Percentiles rank a stretch among this genome's conserved stretches.
phyloP scores from a whole-genome alignment of 768 basidiomycete genomes.

The Hypholoma fasciculare region DNA sequence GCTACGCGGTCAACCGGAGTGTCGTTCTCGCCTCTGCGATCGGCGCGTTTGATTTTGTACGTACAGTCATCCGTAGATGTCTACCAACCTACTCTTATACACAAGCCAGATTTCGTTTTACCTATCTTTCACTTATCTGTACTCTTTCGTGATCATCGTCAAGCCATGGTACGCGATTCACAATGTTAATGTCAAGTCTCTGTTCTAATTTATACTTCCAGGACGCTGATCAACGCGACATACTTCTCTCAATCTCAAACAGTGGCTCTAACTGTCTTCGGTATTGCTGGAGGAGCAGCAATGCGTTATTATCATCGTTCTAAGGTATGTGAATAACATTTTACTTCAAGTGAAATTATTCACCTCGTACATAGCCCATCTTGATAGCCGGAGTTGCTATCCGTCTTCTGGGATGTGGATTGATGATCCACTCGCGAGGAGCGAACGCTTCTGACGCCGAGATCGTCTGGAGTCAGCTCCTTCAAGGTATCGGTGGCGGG shows the following conservation, averaged over 20 bases:
- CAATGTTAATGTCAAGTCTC: background rate
- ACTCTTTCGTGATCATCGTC: constrained; percentile 60
- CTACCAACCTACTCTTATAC: background rate
- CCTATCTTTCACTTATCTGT: constrained; percentile 73
- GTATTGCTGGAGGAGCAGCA: constrained; percentile 54
- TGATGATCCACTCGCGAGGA: background rate
- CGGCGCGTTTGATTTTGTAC: constrained; percentile 61
- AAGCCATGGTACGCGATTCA: constrained; percentile 40
- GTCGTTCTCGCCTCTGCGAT: constrained; percentile 60
- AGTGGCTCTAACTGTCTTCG: constrained; percentile 62
- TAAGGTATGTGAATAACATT: constrained; percentile 31
- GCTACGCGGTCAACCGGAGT: constrained; percentile 57
- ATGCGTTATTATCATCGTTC: constrained; percentile 55
- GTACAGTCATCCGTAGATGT: constrained; percentile 7
- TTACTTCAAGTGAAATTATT: too few relatives aligned
- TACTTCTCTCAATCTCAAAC: constrained; percentile 67
- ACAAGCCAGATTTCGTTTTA: constrained; percentile 57
- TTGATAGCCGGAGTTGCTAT: too few relatives aligned
- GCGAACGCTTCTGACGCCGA: background rate
- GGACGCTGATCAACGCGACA: constrained; percentile 56
- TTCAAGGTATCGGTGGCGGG: constrained; percentile 77
- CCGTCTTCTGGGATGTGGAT: background rate
- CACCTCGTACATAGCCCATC: too few relatives aligned
- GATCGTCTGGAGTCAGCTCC: constrained; percentile 65
- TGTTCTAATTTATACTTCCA: constrained; percentile 19